Base-by-base conservation (phyloP, 257 asterid genomes). In the Nicotiana knightiana region DNA sequence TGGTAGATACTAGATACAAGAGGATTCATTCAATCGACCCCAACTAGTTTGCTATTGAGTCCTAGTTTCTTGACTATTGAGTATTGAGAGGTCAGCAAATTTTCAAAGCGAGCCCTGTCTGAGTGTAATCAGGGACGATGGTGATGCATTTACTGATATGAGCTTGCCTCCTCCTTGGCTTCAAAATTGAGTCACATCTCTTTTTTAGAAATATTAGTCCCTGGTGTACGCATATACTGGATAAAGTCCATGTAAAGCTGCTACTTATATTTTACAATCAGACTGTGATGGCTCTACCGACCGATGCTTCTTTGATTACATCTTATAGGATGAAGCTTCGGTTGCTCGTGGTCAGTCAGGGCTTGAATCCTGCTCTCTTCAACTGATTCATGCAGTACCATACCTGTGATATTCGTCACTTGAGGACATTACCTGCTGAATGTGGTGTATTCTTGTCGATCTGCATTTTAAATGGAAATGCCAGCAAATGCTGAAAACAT, bases 111-210 rank as follows among this genome's bases (percentile, higher is more conserved):
- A 21, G 24, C 24, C 24, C 24, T 21, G 24, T 21, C 24, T 21
- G 24, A 21, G 24, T 21, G 24, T 21, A 21, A 21, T 21, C 24
- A 21, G 24, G 24, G 24, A 21, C 24, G 87, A 76, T 3, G 86
- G 58, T 87, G 92, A 65, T 88, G 85, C 61, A 90, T 90, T 1
- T 83, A 85, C 57, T 88, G 90, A 67, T 76, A 88, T 1, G 91
- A 43, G 48, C 48, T 43, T 43, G 48, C 11, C 48, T 39, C 48
- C 46, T 37, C 79, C 10, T 26, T 30, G 70, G 55, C 9, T 39
- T 62, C 68, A 48, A 79, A 33, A n/a, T n/a, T 9, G 48, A 39
- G 7, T 43, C 11, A 1, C 48, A 43, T 43, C 48, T 43, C 11
- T 43, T 7, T 43, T 43, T 43, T 1, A 18, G 67, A 12, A 70